Evolutionary conservation across 495 filamentous ascomycete species (phyloP).

Genomic region (Durotheca rogersii): DNA sequence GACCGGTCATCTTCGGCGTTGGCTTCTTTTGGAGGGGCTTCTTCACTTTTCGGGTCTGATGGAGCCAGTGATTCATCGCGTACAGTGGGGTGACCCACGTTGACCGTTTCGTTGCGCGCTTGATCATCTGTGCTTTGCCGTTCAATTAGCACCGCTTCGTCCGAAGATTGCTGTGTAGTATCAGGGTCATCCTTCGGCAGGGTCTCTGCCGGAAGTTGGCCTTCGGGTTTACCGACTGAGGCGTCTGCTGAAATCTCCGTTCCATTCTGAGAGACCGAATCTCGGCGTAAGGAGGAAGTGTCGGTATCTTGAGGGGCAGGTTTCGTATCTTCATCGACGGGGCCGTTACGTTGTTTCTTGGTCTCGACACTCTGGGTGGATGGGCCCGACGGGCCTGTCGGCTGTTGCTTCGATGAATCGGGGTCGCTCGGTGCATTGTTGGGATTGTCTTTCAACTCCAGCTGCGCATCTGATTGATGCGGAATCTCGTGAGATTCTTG

Average conservation of each 20-base stretch:
- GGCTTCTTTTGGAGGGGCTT: conserved; percentile 2
- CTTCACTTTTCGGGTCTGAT: conserved; percentile 1
- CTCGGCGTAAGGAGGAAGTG: neutral
- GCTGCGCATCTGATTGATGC: conserved; percentile 7
- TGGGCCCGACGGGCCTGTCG: conserved; percentile 12
- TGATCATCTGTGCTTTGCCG: conserved; percentile 1
- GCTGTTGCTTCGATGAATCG: conserved; percentile 2
- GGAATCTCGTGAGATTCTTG: conserved; percentile 9
- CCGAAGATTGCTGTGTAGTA: neutral
- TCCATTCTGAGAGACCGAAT: neutral
- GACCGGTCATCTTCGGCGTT: conserved; percentile 4
- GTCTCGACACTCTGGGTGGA: conserved; percentile 8
- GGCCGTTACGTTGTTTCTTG: conserved; percentile 1
- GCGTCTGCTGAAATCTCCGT: neutral
- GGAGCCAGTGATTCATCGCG: conserved; percentile 4
- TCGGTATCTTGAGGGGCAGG: neutral
- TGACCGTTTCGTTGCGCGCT: conserved; percentile 1
- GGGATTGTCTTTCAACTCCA: conserved; percentile 1
- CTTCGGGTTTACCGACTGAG: conserved; percentile 1
- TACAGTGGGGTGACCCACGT: neutral
- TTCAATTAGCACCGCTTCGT: conserved; percentile 2
- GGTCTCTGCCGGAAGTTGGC: neutral
- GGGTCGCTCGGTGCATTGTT: neutral
- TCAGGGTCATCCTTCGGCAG: neutral
- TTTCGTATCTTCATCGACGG: neutral